These are phyloP conservation scores for Ceratocystis ficicola DNA, from an alignment of 2,329 filamentous ascomycete species.

Conservation along the genomic window DNA sequence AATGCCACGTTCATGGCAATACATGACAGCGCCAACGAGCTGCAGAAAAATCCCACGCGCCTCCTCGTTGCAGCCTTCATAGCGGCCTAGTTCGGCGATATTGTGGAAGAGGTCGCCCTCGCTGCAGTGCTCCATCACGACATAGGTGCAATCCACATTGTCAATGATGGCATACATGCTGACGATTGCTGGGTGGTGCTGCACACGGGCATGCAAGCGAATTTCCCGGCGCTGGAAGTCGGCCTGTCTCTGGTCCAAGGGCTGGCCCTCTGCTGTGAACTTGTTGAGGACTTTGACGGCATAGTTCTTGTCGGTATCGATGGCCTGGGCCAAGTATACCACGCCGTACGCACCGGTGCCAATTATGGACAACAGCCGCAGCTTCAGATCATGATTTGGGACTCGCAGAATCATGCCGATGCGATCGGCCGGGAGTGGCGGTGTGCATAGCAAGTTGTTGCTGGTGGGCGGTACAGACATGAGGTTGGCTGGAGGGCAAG, in stretches of 20 bases:
- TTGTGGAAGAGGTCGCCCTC: slow-evolving; percentile 95
- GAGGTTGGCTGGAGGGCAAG: background rate
- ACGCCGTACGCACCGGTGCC: slow-evolving; percentile 94
- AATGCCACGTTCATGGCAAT: slow-evolving; percentile 85
- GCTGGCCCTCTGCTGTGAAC: slow-evolving; percentile 55
- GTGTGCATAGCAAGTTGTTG: background rate
- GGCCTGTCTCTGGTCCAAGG: slow-evolving; percentile 70
- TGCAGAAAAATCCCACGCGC: slow-evolving; percentile 84
- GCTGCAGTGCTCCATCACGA: slow-evolving; percentile 91
- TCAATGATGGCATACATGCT: slow-evolving; percentile 91
- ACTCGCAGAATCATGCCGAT: background rate
- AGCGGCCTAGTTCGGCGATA: slow-evolving; percentile 90
- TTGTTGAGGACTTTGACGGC: slow-evolving; percentile 97
- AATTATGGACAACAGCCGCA: slow-evolving; percentile 56
- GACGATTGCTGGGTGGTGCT: slow-evolving; percentile 82
- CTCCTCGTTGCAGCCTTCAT: slow-evolving; percentile 81
- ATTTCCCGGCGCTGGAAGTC: slow-evolving; percentile 92
- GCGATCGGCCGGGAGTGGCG: background rate
- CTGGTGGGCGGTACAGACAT: background rate
- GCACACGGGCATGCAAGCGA: slow-evolving; percentile 77
- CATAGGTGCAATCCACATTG: slow-evolving; percentile 82
- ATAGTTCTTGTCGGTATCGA: slow-evolving; percentile 68
- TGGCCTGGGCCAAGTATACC: slow-evolving; percentile 79
- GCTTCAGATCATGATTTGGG: slow-evolving; percentile 54
- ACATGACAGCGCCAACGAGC: slow-evolving; percentile 89